These are phyloP conservation scores for Diaporthe helianthi DNA, from an alignment of 2,329 filamentous ascomycete genomes.

Conservation along the genomic window DNA sequence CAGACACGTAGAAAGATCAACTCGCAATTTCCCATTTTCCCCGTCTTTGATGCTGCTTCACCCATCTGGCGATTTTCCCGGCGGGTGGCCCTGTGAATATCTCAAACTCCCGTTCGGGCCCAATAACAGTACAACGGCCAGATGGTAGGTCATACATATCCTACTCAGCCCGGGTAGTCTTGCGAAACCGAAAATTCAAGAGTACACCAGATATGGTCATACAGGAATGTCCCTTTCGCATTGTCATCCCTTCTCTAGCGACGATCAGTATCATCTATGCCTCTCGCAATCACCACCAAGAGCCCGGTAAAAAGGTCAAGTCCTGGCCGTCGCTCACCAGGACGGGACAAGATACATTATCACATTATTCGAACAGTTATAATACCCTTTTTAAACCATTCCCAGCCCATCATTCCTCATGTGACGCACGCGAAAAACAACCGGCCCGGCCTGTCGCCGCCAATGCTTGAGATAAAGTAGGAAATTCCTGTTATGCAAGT, in stretches of 20 bases:
- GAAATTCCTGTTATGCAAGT: slow-evolving; percentile 21
- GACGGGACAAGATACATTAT: slow-evolving; percentile 26
- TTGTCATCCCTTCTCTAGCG: background rate
- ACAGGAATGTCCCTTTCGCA: background rate
- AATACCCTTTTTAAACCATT: slow-evolving; percentile 8
- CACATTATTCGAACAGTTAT: slow-evolving; percentile 24
- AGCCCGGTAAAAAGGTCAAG: background rate
- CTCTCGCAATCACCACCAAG: background rate
- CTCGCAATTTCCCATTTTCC: background rate
- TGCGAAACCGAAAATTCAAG: background rate
- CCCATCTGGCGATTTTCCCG: background rate
- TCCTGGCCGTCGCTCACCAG: background rate
- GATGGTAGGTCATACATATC: no score
- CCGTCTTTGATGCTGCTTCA: background rate
- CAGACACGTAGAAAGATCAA: background rate
- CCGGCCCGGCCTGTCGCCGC: slow-evolving; percentile 10
- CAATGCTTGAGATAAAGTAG: slow-evolving; percentile 19
- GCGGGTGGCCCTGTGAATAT: background rate
- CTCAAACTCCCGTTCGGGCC: background rate
- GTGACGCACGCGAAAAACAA: slow-evolving; percentile 12
- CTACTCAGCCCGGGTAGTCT: background rate
- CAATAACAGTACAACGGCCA: background rate
- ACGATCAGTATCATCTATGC: background rate
- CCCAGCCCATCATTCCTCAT: slow-evolving; percentile 17
- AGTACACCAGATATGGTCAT: background rate